These are phyloP conservation scores for Mycena kentingensis DNA, from an alignment of 768 basidiomycete genomes.

Conservation along the genomic window DNA sequence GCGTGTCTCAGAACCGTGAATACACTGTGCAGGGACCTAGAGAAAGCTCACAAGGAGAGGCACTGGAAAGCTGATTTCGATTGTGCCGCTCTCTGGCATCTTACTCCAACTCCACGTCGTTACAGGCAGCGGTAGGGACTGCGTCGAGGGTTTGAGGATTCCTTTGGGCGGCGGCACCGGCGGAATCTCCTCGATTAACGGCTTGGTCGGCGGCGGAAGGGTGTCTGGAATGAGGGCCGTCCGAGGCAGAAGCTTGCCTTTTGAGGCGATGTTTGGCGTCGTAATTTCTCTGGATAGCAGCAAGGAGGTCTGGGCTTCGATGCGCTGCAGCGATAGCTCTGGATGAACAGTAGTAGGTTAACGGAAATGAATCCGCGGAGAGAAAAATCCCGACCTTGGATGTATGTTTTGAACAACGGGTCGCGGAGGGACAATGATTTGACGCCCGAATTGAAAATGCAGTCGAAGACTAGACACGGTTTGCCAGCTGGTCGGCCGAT, in stretches of 20 bases:
- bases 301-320: conserved; percentile 63
- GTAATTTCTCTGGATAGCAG: conserved; percentile 66
- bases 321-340: conserved; percentile 72
- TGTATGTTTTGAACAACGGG: conserved; percentile 65
- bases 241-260: conserved; percentile 66
- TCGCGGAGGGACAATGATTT: conserved; percentile 62
- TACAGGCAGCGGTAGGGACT: conserved; percentile 26
- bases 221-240: conserved; percentile 55
- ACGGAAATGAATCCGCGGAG: not conserved
- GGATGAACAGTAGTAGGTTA: conserved; percentile 11
- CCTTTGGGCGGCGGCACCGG: conserved; percentile 32
- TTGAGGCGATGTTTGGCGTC: conserved; percentile 76
- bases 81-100: conserved; percentile 32
- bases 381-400: conserved; percentile 54
- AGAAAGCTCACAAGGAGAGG: conserved; percentile 55
- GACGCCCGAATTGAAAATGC: conserved; percentile 60
- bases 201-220: conserved; percentile 33
- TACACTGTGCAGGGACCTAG: conserved; percentile 1
- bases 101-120: conserved; percentile 58
- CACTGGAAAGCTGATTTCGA: conserved; percentile 54
- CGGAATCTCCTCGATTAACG: conserved; percentile 52
- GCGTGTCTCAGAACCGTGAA: conserved; percentile 41
- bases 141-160: conserved; percentile 38
- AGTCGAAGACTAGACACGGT: conserved; percentile 71
- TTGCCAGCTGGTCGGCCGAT: conserved; percentile 56